Conservation (phyloP, 768 basidiomycete species). For the Saitozyma podzolica region DNA sequence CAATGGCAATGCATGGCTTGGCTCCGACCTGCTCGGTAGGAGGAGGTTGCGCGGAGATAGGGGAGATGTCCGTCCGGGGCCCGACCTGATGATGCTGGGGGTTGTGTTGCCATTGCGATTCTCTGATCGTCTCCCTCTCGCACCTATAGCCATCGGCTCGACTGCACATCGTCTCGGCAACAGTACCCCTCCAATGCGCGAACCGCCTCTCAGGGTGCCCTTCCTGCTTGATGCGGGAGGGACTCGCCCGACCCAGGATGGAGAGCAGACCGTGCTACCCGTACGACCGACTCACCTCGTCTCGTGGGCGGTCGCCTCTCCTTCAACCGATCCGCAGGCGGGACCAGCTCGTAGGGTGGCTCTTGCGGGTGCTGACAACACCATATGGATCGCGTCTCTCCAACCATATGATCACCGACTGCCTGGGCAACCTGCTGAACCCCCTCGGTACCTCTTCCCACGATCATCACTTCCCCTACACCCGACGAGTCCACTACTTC, state of each 20-base stretch:
- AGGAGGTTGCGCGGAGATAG: no score
- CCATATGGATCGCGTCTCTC: slow-evolving; percentile 29
- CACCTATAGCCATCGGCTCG: no score
- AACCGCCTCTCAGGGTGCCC: no score
- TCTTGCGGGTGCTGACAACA: slow-evolving; percentile 31
- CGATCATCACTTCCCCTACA: slow-evolving; percentile 4
- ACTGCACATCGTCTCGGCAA: no score
- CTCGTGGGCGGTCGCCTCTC: slow-evolving; percentile 17
- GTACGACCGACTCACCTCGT: slow-evolving; percentile 33
- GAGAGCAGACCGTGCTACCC: slow-evolving; percentile 12
- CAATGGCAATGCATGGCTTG: no score
- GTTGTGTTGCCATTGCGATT: no score
- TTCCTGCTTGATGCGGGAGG: no score
- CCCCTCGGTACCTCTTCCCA: neutral
- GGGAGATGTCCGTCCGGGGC: no score
- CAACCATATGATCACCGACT: neutral
- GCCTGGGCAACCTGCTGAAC: neutral
- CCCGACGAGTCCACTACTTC: slow-evolving; percentile 3
- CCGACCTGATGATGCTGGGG: no score
- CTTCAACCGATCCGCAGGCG: slow-evolving; percentile 12
- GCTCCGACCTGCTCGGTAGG: no score
- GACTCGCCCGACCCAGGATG: slow-evolving; percentile 9
- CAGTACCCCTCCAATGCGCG: no score
- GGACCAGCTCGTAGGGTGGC: slow-evolving; percentile 26
- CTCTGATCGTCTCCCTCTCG: no score